Base-by-base conservation (phyloP, 768 basidiomycete genomes). In the Lactarius psammicola region DNA sequence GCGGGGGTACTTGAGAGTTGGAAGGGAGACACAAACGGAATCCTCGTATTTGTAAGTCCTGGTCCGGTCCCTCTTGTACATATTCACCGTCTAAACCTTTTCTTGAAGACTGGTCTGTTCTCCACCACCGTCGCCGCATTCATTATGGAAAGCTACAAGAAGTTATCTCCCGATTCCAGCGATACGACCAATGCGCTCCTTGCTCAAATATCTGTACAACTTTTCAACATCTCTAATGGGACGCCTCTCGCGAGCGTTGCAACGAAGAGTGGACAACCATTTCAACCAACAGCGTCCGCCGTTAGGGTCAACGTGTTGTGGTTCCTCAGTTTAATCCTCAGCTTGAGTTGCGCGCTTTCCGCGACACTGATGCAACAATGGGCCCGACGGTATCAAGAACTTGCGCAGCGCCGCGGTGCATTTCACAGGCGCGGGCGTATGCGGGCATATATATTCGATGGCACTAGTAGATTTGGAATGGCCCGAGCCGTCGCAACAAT, bases 61-160 rank as follows among this genome's bases (percentile, higher is more conserved):
- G 11, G 10, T 28, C 18, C n/a, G 2, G 18, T 34, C 17, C 42
- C 8, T 34, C 42, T 26, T n/a, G 18, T 20, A 2, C 23, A 13
- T 31, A 26, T 51, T 13, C 10, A 17, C 26, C 20, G 17, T 30
- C 36, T 61, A n/a, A 51, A n/a, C 28, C 23, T 31, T 18, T 40
- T 18, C 11, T 13, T 38, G 20, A 51, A 68, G 67, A 59, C 67
- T 13, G 60, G 67, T 55, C 57, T 68, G 7, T 68, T 66, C 40
- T 60, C 67, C 13, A 55, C 65, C 7, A 55, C 49, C 30, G 57
- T 65, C 42, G 56, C 66, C 0, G 31, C 30, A 6, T 60, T 67
- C 40, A 38, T 67, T 10, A 65, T 61, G 11, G 67, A 66, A 31
- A 42, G 64, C n/a, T 60, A n/a, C n/a, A n/a, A n/a, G n/a, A n/a